Percentiles rank a stretch among this genome's conserved stretches.
Evolutionary conservation across 2,329 filamentous ascomycete genomes (phyloP).

Genomic region (Aspergillus transmontanensis): DNA sequence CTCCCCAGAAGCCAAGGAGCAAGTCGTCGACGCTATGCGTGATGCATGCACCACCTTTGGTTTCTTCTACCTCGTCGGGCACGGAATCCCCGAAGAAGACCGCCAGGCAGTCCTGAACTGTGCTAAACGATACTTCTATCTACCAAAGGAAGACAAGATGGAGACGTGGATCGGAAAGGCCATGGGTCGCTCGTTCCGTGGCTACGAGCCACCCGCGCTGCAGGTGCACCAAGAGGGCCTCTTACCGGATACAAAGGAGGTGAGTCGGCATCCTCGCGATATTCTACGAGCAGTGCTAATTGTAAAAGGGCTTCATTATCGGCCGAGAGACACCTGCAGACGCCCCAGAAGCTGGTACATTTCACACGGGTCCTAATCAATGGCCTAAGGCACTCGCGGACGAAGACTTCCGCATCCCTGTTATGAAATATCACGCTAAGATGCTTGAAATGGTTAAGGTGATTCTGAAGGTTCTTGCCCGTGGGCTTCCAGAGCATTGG

Average conservation of each 20-base stretch:
- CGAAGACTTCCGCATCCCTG: slow-evolving; percentile 26
- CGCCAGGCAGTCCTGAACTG: neutral
- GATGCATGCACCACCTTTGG: slow-evolving; percentile 19
- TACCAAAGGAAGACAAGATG: slow-evolving; percentile 11
- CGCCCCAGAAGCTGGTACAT: slow-evolving; percentile 25
- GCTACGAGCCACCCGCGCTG: slow-evolving; percentile 10
- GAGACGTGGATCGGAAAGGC: slow-evolving; percentile 11
- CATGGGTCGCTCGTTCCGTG: slow-evolving; percentile 10
- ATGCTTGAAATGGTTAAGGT: slow-evolving; percentile 31
- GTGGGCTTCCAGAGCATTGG: neutral
- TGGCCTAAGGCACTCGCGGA: slow-evolving; percentile 29
- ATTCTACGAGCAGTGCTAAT: neutral
- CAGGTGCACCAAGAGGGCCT: slow-evolving; percentile 8
- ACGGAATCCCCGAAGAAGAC: slow-evolving; percentile 27
- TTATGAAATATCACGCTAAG: slow-evolving; percentile 30
- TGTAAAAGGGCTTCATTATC: neutral
- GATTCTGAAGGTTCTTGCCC: slow-evolving; percentile 23
- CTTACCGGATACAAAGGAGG: slow-evolving; percentile 24
- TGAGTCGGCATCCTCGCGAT: slow-evolving; percentile 3
- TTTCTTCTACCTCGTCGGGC: slow-evolving; percentile 37
- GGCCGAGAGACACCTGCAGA: neutral
- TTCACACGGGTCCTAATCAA: slow-evolving; percentile 33
- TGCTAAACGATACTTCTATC: slow-evolving; percentile 8
- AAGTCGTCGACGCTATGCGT: neutral
- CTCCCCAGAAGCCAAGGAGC: neutral